These are phyloP conservation scores for Fusarium subtropicale DNA, from an alignment of 2,329 filamentous ascomycete genomes.

Conservation along the genomic window DNA sequence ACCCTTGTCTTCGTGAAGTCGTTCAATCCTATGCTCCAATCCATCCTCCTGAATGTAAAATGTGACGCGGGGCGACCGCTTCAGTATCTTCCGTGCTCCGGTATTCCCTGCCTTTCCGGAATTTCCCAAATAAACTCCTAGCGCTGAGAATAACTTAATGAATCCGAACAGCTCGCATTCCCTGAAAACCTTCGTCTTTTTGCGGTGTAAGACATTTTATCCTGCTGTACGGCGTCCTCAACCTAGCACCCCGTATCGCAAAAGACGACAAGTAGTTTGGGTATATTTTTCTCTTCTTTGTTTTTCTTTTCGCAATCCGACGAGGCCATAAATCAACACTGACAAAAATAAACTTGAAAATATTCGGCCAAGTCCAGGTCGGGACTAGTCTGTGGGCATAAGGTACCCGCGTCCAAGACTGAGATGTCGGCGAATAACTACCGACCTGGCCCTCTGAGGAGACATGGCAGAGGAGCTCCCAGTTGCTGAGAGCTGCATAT, in stretches of 20 bases:
- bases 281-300: neutral
- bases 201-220: constrained; percentile 2
- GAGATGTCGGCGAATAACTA: neutral
- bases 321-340: neutral
- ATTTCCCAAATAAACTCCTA: constrained; percentile 39
- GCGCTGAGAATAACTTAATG: constrained; percentile 21
- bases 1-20: constrained; percentile 43
- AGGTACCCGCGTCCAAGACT: neutral
- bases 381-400: neutral
- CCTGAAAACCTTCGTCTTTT: constrained; percentile 11
- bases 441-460: neutral
- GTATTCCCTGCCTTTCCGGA: constrained; percentile 14
- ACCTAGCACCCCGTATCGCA: neutral
- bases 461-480: neutral
- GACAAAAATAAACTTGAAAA: neutral
- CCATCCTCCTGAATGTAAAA: constrained; percentile 41
- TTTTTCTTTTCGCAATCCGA: neutral
- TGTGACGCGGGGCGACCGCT: constrained; percentile 39
- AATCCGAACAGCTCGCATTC: constrained; percentile 17
- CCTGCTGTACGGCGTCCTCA: neutral
- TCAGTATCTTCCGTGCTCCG: constrained; percentile 40
- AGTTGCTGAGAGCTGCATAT: neutral
- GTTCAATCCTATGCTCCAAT: constrained; percentile 39
- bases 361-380: neutral
- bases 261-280: neutral